Evolutionary conservation across 2,329 filamentous ascomycete genomes (phyloP), one percentile per base, ranked within the genome.

Genomic region (Monosporascus sp.): DNA sequence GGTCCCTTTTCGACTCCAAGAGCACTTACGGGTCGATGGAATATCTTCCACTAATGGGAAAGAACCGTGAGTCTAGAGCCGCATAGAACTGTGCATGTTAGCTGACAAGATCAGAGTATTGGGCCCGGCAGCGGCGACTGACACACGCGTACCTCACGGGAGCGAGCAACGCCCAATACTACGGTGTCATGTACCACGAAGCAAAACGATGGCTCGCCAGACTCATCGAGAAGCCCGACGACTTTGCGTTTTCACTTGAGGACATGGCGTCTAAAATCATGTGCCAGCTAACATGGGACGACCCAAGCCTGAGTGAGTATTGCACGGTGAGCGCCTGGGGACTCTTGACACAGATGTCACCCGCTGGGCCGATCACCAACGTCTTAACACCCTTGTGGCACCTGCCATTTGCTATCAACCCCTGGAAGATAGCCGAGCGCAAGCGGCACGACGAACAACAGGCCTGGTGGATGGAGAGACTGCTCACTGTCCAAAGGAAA

Each of bases 231-330:
- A 69, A 79, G 44, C 78, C 78, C 1, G 77, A 80, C 54, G 68
- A 74, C 62, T 81, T 81, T 56, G 66, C 67, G 9, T 73, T 70
- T 59, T 74, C 73, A 0, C 70, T 82, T 5, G 78, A 82, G 58
- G 78, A 82, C 56, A 79, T 81, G 76, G 72, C 77, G 17, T 76
- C 79, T n/a, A 81, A 81, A 62, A 71, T 82, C 51, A 80, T 81
- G 76, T 77, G 74, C 48, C 70, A 73, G 50, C 60, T 81, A 45
- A 77, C 76, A 15, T 81, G 78, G 78, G 79, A 80, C 53, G 75
- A 81, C 50, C 70, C 74, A 6, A 67, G 65, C 42, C 60, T 78
- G 39, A 80, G 76, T 62, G 67, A 72, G 49, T 72, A 75, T 56
- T 74, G 75, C 54, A 78, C 72, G 9, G 72, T 73, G 47, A 77